A percentile compares a stretch with the other conserved stretches of the same genome.
Conservation (phyloP, 148 eudicot species). For the Pharnaceum exiguum region DNA sequence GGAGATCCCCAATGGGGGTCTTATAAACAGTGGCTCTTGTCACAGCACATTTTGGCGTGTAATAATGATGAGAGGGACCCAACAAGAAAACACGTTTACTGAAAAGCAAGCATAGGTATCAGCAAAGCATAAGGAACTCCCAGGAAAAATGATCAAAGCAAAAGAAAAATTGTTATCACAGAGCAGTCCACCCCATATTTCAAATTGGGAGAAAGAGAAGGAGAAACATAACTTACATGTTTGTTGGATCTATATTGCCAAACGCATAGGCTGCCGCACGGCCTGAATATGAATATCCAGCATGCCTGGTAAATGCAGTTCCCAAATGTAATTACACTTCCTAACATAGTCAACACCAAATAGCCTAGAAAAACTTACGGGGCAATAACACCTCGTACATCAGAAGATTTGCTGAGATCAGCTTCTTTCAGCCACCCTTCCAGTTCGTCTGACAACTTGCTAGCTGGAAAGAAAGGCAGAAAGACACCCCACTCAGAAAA, state of each 20-base stretch:
- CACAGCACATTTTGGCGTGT: slow-evolving; percentile 90
- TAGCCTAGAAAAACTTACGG: slow-evolving; percentile 58
- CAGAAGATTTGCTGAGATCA: slow-evolving; percentile 65
- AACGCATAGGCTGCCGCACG: slow-evolving; percentile 98
- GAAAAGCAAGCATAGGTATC: slow-evolving; percentile 12
- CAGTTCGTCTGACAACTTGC: slow-evolving; percentile 63
- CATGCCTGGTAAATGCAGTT: slow-evolving; percentile 55
- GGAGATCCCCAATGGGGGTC: slow-evolving; percentile 88
- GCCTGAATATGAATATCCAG: slow-evolving; percentile 99
- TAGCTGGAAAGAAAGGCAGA: slow-evolving; percentile 44
- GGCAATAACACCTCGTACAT: slow-evolving; percentile 96
- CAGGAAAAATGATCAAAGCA: background rate
- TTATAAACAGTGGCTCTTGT: slow-evolving; percentile 81
- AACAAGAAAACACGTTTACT: slow-evolving; percentile 85
- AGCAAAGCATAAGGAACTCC: background rate
- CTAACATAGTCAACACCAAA: background rate
- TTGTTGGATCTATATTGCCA: slow-evolving; percentile 83
- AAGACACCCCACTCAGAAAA: slow-evolving; percentile 1
- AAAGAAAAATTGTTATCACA: background rate
- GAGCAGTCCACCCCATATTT: no score
- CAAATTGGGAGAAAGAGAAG: no score
- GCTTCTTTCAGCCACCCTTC: slow-evolving; percentile 80
- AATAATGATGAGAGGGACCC: slow-evolving; percentile 98
- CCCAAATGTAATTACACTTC: background rate
- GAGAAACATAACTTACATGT: slow-evolving; percentile 51